phyloP scores from a whole-genome alignment of 768 basidiomycete species.

The Leccinum variicolor region DNA sequence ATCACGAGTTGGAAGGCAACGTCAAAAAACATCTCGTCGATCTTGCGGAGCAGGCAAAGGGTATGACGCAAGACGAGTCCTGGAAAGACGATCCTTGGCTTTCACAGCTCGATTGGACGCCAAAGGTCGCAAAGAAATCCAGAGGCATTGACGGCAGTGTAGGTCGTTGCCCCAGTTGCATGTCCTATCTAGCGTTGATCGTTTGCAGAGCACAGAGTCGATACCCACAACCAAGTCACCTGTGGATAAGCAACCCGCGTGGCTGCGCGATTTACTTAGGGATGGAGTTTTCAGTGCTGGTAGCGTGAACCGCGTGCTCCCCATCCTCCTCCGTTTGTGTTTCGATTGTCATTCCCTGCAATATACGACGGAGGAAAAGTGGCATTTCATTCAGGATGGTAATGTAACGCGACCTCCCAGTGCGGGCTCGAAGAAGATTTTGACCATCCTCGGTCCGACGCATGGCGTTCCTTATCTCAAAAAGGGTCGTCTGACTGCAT shows the following conservation, averaged over 20 bases:
- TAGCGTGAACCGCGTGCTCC: slow-evolving; percentile 50
- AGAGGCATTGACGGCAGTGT: too few relatives aligned
- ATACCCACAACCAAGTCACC: too few relatives aligned
- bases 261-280: too few relatives aligned
- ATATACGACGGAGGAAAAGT: slow-evolving; percentile 54
- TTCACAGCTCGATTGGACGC: slow-evolving; percentile 92
- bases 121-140: slow-evolving; percentile 68
- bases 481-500: too few relatives aligned
- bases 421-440: slow-evolving; percentile 39
- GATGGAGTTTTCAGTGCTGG: slow-evolving; percentile 7
- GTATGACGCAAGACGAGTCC: slow-evolving; percentile 43
- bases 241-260: too few relatives aligned
- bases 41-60: slow-evolving; percentile 58
- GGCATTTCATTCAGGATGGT: slow-evolving; percentile 53
- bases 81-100: slow-evolving; percentile 81
- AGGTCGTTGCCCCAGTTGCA: too few relatives aligned
- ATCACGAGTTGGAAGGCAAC: slow-evolving; percentile 62
- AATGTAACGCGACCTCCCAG: slow-evolving; percentile 41
- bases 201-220: too few relatives aligned
- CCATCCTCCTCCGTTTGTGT: slow-evolving; percentile 60
- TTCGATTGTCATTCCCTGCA: slow-evolving; percentile 61
- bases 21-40: slow-evolving; percentile 47
- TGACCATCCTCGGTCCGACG: slow-evolving; percentile 42
- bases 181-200: too few relatives aligned
- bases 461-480: slow-evolving; percentile 40